Conservation (phyloP, 176 grass and related monocot species). For the Eleusine indica region DNA sequence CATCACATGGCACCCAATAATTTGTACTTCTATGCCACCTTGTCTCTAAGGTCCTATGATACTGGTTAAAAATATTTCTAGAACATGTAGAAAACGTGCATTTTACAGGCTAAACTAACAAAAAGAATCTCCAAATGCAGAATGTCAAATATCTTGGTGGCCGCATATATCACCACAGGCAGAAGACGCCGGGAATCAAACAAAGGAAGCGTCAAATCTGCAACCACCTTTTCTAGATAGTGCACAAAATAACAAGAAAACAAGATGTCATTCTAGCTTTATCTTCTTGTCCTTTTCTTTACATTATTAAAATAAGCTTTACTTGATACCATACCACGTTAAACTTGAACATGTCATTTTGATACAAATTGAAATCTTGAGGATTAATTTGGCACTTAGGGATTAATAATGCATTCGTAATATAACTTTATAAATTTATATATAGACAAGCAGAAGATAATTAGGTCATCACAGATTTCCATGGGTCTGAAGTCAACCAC, state of each 20-base stretch:
- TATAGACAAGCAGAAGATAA: not conserved
- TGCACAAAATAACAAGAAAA: not conserved
- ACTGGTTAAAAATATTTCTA: not conserved
- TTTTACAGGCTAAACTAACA: not conserved
- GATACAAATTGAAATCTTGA: not conserved
- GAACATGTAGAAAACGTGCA: not conserved
- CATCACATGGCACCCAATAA: constrained; percentile 25
- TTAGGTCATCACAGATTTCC: constrained; percentile 11
- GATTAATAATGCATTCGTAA: not conserved
- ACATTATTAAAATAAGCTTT: not conserved
- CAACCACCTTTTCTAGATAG: not conserved
- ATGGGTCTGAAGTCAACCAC: not conserved
- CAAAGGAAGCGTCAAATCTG: constrained; percentile 15
- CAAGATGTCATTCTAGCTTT: not conserved
- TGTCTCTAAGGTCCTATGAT: constrained; percentile 24
- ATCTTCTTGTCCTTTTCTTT: constrained; percentile 9
- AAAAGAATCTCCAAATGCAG: not conserved
- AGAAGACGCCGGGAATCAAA: constrained; percentile 30
- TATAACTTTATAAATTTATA: not conserved
- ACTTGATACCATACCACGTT: not conserved
- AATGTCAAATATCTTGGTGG: not conserved
- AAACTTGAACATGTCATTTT: not conserved
- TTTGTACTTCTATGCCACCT: constrained; percentile 11
- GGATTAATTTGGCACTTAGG: not conserved
- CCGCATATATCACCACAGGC: constrained; percentile 13